Percentiles rank a stretch among this genome's conserved stretches.
phyloP scores from a whole-genome alignment of 129 eudicot species.

The Cynara cardunculus region DNA sequence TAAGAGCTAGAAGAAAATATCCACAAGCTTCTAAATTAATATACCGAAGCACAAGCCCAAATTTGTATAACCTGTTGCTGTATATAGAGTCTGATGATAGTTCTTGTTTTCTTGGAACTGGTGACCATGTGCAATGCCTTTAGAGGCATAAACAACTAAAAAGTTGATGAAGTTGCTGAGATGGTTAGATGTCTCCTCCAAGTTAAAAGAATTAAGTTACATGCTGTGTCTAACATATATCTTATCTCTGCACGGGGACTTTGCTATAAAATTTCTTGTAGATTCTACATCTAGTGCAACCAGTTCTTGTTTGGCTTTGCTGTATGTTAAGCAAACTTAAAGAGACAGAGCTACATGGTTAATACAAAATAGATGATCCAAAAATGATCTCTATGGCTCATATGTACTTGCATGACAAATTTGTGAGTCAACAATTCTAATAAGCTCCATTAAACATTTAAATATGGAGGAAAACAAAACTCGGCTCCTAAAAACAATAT shows the following conservation, averaged over 20 bases:
- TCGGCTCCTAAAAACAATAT: not conserved
- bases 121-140: conserved; percentile 1
- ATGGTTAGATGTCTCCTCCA: not conserved
- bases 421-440: not conserved
- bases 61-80: not conserved
- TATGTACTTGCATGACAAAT: not conserved
- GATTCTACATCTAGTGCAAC: not conserved
- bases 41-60: not conserved
- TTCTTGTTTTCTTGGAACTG: not conserved
- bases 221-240: not conserved
- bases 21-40: not conserved
- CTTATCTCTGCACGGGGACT: not conserved
- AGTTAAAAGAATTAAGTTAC: not conserved
- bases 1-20: not conserved
- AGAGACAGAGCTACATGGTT: too few relatives aligned
- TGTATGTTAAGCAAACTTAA: too few relatives aligned
- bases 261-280: not conserved
- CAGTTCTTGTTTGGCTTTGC: too few relatives aligned
- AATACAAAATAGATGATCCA: too few relatives aligned
- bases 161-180: not conserved
- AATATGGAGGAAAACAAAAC: not conserved
- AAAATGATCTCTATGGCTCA: too few relatives aligned
- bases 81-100: conserved; percentile 7
- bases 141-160: not conserved
- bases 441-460: not conserved